Percentiles rank a stretch among this genome's conserved stretches.
Evolutionary conservation across 2,329 filamentous ascomycete species (phyloP).

Genomic region (Trichoderma breve): DNA sequence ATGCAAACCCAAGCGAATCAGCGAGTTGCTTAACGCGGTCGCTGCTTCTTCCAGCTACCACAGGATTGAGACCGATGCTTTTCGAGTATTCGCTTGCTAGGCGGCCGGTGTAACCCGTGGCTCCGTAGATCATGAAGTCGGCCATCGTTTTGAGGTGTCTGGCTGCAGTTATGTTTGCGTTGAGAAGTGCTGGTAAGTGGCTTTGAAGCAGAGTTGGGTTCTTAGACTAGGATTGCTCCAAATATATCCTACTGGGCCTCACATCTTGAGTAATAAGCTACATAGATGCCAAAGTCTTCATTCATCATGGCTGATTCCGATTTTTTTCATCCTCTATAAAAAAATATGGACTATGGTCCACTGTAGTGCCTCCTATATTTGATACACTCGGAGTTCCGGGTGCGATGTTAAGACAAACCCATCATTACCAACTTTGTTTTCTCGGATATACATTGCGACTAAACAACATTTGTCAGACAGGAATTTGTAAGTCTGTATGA

Average conservation of each 20-base stretch:
- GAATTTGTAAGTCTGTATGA: not conserved
- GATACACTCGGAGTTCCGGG: not conserved
- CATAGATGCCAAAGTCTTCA: fast-evolving
- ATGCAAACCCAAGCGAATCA: not conserved
- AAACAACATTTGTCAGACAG: not conserved
- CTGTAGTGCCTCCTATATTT: not conserved
- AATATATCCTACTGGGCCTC: not conserved
- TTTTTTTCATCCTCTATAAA: too few species aligned
- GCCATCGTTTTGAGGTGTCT: not conserved
- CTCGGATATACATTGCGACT: not conserved
- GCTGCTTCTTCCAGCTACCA: not conserved
- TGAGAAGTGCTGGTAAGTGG: not conserved
- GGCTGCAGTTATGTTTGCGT: not conserved
- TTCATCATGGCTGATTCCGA: too few species aligned
- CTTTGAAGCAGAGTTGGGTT: not conserved
- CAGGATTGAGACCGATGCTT: not conserved
- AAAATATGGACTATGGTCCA: not conserved
- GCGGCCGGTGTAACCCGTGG: not conserved
- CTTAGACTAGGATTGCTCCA: not conserved
- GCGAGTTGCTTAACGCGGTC: not conserved
- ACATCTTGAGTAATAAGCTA: too few species aligned
- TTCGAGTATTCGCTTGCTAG: not conserved
- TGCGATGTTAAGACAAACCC: not conserved
- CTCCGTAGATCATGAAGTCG: not conserved
- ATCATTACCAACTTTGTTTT: not conserved